Evolutionary conservation across 257 asterid species (phyloP), one percentile per base, ranked within the genome.

Genomic region (Rauvolfia tetraphylla): DNA sequence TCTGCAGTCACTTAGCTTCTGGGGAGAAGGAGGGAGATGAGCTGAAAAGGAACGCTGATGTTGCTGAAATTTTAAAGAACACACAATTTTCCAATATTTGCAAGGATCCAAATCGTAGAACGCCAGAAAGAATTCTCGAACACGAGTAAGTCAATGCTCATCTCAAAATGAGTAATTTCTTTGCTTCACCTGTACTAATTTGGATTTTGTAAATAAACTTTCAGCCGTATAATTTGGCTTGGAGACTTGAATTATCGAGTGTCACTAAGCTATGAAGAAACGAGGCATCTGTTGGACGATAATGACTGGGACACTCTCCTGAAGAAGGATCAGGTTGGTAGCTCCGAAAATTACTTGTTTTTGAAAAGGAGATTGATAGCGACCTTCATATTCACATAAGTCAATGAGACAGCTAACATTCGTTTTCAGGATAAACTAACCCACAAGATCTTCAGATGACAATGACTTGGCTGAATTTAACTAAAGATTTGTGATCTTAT

Each of bases 21-120:
- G 99, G 99, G 46, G 98, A 95, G 83, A 95, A 90, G 75, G 99
- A 91, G 75, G 99, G 98, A 31, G 99, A 95, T 9, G 98, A 92
- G 83, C 68, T 91, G 0, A 87, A 74, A 80, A 80, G 98, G 78
- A 95, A 95, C 72, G 89, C 90, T 0, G 99, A 95, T 41, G 98
- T 92, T 36, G 81, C 86, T 3, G 97, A 95, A 81, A 95, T 95
- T 77, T 59, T 91, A 39, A 92, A 91, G 82, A 88, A 84, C 80
- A 87, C 89, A 39, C 85, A 81, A 6, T 95, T 92, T 73, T 74
- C 90, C 13, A 79, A 86, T 69, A 51, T 85, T 72, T 95, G 98
- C 92, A 91, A 84, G 78, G 81, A 77, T 56, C 86, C 91, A 1
- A 78, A 68, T 22, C 83, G 86, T 31, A 68, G 33, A 65, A 75